Conservation (phyloP, 805 yeast species). For the Saturnispora bothae region DNA sequence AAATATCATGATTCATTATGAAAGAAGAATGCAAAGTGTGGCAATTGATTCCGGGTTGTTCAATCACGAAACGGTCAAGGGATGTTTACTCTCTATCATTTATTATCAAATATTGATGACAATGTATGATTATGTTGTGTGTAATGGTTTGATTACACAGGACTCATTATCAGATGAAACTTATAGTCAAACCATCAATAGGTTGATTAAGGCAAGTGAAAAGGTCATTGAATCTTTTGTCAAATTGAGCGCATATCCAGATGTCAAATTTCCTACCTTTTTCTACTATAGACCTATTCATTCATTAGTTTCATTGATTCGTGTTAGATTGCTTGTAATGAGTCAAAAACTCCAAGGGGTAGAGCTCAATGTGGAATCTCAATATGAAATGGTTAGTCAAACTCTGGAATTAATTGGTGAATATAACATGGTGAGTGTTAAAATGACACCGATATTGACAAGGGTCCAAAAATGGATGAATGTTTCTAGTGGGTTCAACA, state of each 20-base stretch:
- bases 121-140: slow-evolving; percentile 42
- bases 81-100: slow-evolving; percentile 32
- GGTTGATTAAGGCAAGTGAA: slow-evolving; percentile 36
- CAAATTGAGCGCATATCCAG: slow-evolving; percentile 29
- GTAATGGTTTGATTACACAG: slow-evolving; percentile 26
- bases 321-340: slow-evolving; percentile 36
- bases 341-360: slow-evolving; percentile 28
- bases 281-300: slow-evolving; percentile 45
- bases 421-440: slow-evolving; percentile 25
- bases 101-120: slow-evolving; percentile 42
- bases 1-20: slow-evolving; percentile 30
- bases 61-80: slow-evolving; percentile 27
- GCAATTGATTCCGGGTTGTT: slow-evolving; percentile 33
- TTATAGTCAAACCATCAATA: slow-evolving; percentile 30
- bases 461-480: slow-evolving; percentile 32
- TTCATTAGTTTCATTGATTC: slow-evolving; percentile 37
- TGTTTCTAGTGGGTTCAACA: slow-evolving; percentile 29
- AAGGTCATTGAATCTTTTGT: slow-evolving; percentile 37
- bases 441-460: slow-evolving; percentile 27
- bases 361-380: slow-evolving; percentile 26
- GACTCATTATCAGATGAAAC: slow-evolving; percentile 23
- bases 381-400: slow-evolving; percentile 20
- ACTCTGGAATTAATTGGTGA: slow-evolving; percentile 18
- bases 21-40: slow-evolving; percentile 30
- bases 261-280: slow-evolving; percentile 36